A percentile compares a stretch with the other conserved stretches of the same genome.
phyloP scores from a whole-genome alignment of 1,139 yeast species.

The Nakaseomyces sp. region DNA sequence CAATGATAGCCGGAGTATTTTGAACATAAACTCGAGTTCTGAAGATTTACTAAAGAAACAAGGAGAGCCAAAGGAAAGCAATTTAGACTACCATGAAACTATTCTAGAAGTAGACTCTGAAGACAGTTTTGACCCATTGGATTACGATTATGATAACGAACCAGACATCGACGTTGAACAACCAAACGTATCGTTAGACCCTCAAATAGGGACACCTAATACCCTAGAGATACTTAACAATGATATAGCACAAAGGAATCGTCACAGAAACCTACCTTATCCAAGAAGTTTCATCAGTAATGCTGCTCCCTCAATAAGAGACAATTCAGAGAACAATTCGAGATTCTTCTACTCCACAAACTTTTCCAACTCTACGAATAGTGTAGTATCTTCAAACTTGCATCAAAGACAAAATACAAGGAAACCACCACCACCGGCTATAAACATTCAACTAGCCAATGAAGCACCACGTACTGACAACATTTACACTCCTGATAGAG shows the following conservation, averaged over 20 bases:
- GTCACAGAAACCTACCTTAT: slow-evolving; percentile 2
- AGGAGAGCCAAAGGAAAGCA: background rate
- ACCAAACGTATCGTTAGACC: background rate
- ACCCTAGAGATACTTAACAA: background rate
- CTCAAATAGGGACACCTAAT: background rate
- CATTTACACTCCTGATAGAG: slow-evolving; percentile 17
- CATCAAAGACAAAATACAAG: background rate
- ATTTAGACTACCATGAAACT: background rate
- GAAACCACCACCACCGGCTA: slow-evolving; percentile 3
- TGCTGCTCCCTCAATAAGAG: background rate
- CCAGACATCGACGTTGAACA: background rate
- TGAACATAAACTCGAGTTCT: background rate
- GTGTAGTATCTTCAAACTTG: background rate
- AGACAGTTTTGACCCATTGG: slow-evolving; percentile 1
- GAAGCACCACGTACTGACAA: background rate
- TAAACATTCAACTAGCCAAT: slow-evolving; percentile 2
- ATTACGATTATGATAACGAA: background rate
- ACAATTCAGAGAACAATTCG: background rate
- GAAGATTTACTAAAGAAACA: background rate
- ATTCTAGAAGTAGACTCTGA: slow-evolving; percentile 1
- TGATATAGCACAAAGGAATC: background rate
- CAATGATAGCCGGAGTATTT: background rate
- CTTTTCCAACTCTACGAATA: background rate
- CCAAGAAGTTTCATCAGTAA: slow-evolving; percentile 5
- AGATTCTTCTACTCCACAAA: background rate